Percentiles rank a stretch among this genome's conserved stretches.
Evolutionary conservation across 1,284 basidiomycete species (phyloP).

Genomic region (Microbotryum lychnidis-dioicae): DNA sequence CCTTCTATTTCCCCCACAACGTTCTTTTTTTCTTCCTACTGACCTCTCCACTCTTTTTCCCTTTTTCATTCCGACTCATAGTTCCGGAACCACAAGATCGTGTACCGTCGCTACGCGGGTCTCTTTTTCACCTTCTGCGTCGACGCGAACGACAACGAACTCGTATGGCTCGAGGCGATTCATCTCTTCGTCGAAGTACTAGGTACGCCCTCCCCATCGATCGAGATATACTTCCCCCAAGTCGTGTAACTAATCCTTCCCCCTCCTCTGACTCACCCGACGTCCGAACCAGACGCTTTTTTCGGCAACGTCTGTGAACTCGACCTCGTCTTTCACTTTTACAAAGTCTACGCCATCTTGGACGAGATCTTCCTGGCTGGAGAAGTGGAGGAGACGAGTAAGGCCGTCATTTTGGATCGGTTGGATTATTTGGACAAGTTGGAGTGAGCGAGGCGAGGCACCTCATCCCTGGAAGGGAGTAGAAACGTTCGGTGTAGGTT

Average conservation of each 20-base stretch:
- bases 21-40: no score
- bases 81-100: conserved; percentile 92
- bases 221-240: neutral
- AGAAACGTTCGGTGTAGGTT: no score
- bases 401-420: conserved; percentile 82
- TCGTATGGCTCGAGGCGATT: conserved; percentile 93
- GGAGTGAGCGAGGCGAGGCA: conserved; percentile 46
- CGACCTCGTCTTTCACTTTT: conserved; percentile 96
- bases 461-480: no score
- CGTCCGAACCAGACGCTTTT: conserved; percentile 65
- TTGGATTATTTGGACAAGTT: conserved; percentile 85
- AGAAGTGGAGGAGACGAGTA: conserved; percentile 95
- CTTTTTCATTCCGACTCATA: conserved; percentile 38
- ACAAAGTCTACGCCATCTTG: conserved; percentile 96
- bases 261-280: neutral
- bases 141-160: conserved; percentile 95
- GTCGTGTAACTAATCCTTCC: neutral
- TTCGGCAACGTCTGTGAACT: conserved; percentile 98
- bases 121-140: conserved; percentile 97
- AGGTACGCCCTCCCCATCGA: conserved; percentile 47
- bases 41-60: no score
- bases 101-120: conserved; percentile 91
- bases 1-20: no score
- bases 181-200: conserved; percentile 98
- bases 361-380: conserved; percentile 99